Evolutionary conservation across 768 basidiomycete genomes (phyloP), one percentile per base, ranked within the genome.

Genomic region (Krasilnikovozyma curviuscula): DNA sequence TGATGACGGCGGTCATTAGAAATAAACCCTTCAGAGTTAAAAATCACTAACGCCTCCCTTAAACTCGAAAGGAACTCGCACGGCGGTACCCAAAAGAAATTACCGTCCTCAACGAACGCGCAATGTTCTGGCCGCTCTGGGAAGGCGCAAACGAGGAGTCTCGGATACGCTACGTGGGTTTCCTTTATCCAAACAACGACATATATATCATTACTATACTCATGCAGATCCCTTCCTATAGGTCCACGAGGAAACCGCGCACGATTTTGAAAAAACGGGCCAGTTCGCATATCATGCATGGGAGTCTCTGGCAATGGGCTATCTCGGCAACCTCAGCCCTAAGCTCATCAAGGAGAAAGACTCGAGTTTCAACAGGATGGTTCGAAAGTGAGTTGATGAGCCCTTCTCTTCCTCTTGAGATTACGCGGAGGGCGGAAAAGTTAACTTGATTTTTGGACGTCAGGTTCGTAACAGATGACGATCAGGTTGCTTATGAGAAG

Each of bases 71-170:
- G 65, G 55, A 61, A 48, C 48, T 66, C 19, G 65, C 65, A 0
- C 47, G 65, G 23, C 19, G 49, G 7, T 51, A 64, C 49, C 62
- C 63, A 2, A 45, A 55, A 6, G 63, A 65, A 28, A 48, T 64
- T 7, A 63, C 63, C 32, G 65, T 66, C 10, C 46, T 66, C 21
- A 50, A 45, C 14, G 54, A 60, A n/a, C 40, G 59, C 8, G 65
- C 65, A 8, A 65, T 66, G 55, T 66, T 66, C 52, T 65, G 61
- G 61, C 65, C 65, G 14, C 57, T 63, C 48, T 66, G 65, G 65
- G 56, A 60, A 31, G 65, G 65, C 1, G 53, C 60, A 16, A 46
- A 46, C 16, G 46, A 37, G 29, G 45, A 40, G n/a, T 47, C 45
- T 7, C 23, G 45, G n/a, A 52, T 52, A 23, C 46, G 40, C 13